A percentile compares a stretch with the other conserved stretches of the same genome.
phyloP scores from a whole-genome alignment of 2,329 filamentous ascomycete species.

The Colletotrichum euphorbiae region DNA sequence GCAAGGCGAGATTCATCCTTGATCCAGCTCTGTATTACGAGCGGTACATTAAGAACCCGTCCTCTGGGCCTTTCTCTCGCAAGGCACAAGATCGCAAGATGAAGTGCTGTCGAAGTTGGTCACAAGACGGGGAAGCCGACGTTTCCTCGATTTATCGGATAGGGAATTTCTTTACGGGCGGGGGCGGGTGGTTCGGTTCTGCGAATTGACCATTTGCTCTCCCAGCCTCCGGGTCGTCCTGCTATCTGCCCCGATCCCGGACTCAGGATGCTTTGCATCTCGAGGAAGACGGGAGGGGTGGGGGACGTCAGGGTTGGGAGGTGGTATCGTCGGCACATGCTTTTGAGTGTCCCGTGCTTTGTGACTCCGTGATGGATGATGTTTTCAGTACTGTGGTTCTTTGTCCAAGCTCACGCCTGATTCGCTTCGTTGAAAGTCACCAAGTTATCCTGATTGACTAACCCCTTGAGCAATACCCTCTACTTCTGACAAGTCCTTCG shows the following conservation, averaged over 20 bases:
- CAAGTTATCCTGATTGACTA: too few species aligned
- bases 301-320: constrained; percentile 51
- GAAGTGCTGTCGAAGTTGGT: constrained; percentile 38
- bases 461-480: too few species aligned
- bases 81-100: constrained; percentile 41
- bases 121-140: constrained; percentile 42
- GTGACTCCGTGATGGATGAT: neutral
- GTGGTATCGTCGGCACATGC: constrained; percentile 58
- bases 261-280: constrained; percentile 36
- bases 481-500: too few species aligned
- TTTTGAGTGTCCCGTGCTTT: constrained; percentile 6
- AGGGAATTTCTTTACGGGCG: constrained; percentile 45
- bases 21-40: constrained; percentile 79
- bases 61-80: constrained; percentile 31
- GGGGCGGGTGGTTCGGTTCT: constrained; percentile 49
- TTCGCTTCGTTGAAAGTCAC: too few species aligned
- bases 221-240: constrained; percentile 49
- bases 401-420: too few species aligned
- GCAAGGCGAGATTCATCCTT: constrained; percentile 81
- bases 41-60: constrained; percentile 67
- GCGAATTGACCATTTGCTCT: constrained; percentile 59
- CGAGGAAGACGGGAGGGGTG: constrained; percentile 40
- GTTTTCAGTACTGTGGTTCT: too few species aligned
- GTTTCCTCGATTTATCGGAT: constrained; percentile 42
- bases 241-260: constrained; percentile 49